These are phyloP conservation scores for Myriosclerotinia curreyana DNA, from an alignment of 2,329 filamentous ascomycete species.

Conservation along the genomic window DNA sequence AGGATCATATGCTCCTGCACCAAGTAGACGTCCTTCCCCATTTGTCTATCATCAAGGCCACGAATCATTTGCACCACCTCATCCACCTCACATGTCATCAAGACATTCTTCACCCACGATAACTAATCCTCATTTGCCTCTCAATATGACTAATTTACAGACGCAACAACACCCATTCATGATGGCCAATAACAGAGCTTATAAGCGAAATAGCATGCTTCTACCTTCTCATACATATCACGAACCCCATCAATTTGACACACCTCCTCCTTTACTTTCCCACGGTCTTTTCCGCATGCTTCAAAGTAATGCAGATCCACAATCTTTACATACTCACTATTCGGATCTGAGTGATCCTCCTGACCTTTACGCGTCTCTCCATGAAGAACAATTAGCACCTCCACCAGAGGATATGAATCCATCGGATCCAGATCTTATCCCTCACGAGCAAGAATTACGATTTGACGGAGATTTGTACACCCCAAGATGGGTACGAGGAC, in stretches of 20 bases:
- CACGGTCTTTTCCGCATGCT: constrained; percentile 71
- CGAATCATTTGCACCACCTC: constrained; percentile 53
- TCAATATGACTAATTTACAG: constrained; percentile 52
- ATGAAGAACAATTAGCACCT: constrained; percentile 70
- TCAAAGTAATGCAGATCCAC: constrained; percentile 70
- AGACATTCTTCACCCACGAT: constrained; percentile 48
- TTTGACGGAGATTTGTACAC: constrained; percentile 83
- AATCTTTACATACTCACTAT: constrained; percentile 66
- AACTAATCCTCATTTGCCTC: constrained; percentile 47
- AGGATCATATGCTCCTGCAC: constrained; percentile 62
- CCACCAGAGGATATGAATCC: constrained; percentile 81
- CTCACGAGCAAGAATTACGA: constrained; percentile 74
- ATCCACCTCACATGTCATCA: constrained; percentile 53
- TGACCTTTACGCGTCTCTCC: constrained; percentile 71
- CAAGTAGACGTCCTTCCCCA: constrained; percentile 55
- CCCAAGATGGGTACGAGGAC: constrained; percentile 77
- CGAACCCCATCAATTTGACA: constrained; percentile 53
- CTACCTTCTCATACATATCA: constrained; percentile 51
- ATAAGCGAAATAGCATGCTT: constrained; percentile 57
- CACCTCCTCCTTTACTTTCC: constrained; percentile 60
- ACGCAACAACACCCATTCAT: constrained; percentile 56
- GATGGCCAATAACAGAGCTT: constrained; percentile 51
- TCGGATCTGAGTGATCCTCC: constrained; percentile 72
- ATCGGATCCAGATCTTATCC: constrained; percentile 68
- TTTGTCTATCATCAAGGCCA: constrained; percentile 61